Conservation (phyloP, 73 alveolate species). For the Stentor coeruleus region DNA sequence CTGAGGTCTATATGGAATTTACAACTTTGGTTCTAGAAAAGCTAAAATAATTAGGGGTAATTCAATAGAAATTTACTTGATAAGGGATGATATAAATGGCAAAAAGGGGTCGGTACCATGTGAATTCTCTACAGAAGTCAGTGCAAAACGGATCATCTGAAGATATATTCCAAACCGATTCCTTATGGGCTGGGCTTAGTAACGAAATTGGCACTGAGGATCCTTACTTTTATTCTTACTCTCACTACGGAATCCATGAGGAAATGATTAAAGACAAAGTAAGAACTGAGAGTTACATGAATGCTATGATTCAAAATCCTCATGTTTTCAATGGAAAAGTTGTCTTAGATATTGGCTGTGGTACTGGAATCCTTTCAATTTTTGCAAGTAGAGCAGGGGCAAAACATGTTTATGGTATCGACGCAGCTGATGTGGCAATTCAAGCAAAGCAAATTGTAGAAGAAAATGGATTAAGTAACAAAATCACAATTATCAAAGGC, state of each 20-base stretch:
- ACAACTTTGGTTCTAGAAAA: neutral
- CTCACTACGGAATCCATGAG: constrained; percentile 88
- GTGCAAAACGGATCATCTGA: no score
- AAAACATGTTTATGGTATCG: constrained; percentile 92
- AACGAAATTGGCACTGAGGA: no score
- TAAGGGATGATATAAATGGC: no score
- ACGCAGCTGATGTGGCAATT: constrained; percentile 87
- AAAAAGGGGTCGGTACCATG: no score
- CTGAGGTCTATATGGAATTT: neutral
- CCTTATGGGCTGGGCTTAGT: no score
- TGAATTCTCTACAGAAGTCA: no score
- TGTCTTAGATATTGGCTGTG: constrained; percentile 98
- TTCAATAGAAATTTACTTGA: no score
- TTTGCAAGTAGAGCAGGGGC: constrained; percentile 99
- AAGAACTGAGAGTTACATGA: constrained; percentile 80
- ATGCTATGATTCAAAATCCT: constrained; percentile 79
- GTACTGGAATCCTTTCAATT: constrained; percentile 92
- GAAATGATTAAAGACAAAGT: constrained; percentile 93
- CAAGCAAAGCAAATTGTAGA: constrained; percentile 81
- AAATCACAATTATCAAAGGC: constrained; percentile 83
- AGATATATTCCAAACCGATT: no score
- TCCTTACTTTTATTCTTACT: constrained; percentile 87
- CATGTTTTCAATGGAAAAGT: constrained; percentile 82
- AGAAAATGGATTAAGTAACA: constrained; percentile 72
- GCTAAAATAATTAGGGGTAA: neutral